These are phyloP conservation scores for Neofusicoccum cordaticola DNA, from an alignment of 2,329 filamentous ascomycete species.

Conservation along the genomic window DNA sequence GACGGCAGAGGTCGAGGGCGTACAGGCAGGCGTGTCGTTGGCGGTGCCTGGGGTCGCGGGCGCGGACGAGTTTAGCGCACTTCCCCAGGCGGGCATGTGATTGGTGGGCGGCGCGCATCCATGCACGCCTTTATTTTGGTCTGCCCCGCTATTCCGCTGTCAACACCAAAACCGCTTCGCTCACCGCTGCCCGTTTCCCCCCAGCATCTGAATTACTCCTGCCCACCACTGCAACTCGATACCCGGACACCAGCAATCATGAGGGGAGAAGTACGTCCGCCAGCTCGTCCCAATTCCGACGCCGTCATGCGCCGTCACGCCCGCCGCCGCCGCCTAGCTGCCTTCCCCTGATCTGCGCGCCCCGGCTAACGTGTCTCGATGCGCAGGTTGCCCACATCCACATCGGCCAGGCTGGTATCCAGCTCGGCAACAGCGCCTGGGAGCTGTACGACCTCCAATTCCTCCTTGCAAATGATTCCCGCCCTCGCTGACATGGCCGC, in stretches of 20 bases:
- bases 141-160: conserved; percentile 17
- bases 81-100: not conserved
- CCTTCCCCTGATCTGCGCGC: conserved; percentile 15
- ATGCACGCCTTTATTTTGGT: conserved; percentile 16
- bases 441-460: conserved; percentile 61
- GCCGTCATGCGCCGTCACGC: conserved; percentile 10
- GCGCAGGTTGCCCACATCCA: conserved; percentile 63
- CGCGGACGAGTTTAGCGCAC: not conserved
- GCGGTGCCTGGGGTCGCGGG: not conserved
- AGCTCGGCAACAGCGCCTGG: conserved; percentile 74
- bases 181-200: conserved; percentile 5
- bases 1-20: not conserved
- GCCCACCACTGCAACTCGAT: conserved; percentile 11
- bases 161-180: conserved; percentile 17
- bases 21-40: conserved; percentile 10
- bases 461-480: not conserved
- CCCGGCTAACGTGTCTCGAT: conserved; percentile 14
- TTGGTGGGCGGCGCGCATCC: conserved; percentile 10
- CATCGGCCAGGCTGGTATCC: conserved; percentile 69
- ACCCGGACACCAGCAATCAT: conserved; percentile 28
- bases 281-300: not conserved
- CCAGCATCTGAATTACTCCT: conserved; percentile 14
- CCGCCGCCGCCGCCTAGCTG: conserved; percentile 5
- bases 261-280: conserved; percentile 40
- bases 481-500: conserved; percentile 17